phyloP scores from a whole-genome alignment of 768 basidiomycete species.

The Suillus bovinus region DNA sequence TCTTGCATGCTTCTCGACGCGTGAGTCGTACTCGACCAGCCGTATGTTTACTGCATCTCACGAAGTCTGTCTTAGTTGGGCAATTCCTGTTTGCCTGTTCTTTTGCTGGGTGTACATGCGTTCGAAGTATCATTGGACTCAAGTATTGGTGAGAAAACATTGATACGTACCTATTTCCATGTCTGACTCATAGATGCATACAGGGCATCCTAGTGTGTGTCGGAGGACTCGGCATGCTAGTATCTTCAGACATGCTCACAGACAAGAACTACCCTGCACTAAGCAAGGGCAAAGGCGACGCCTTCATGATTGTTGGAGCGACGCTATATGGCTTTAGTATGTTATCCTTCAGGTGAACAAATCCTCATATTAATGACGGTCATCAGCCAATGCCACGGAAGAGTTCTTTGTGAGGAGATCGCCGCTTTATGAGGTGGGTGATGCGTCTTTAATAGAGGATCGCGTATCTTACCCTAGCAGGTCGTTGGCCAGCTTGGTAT shows the following conservation, averaged over 20 bases:
- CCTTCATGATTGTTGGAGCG: conserved; percentile 84
- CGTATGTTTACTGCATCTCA: conserved; percentile 5
- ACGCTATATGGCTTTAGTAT: conserved; percentile 84
- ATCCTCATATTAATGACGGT: background rate
- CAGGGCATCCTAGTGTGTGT: conserved; percentile 77
- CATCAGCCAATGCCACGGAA: conserved; percentile 80
- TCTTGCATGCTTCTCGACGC: conserved; percentile 94
- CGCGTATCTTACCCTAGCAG: conserved; percentile 25
- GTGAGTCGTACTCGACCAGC: conserved; percentile 38
- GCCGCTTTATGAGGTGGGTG: conserved; percentile 71
- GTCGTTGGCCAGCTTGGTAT: conserved; percentile 86
- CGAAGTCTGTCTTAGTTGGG: conserved; percentile 55
- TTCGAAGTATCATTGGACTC: conserved; percentile 80
- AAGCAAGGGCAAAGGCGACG: conserved; percentile 74
- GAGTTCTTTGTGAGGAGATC: conserved; percentile 81
- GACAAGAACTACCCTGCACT: conserved; percentile 71
- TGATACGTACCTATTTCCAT: background rate
- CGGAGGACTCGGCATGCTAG: conserved; percentile 76
- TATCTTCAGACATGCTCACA: conserved; percentile 75
- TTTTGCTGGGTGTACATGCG: conserved; percentile 85
- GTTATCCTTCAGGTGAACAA: conserved; percentile 28
- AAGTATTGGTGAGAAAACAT: conserved; percentile 60
- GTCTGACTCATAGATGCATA: background rate
- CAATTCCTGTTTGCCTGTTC: conserved; percentile 83
- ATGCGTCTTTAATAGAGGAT: background rate